Evolutionary conservation across 257 asterid species (phyloP).

Genomic region (Solanum chiquidenum): DNA sequence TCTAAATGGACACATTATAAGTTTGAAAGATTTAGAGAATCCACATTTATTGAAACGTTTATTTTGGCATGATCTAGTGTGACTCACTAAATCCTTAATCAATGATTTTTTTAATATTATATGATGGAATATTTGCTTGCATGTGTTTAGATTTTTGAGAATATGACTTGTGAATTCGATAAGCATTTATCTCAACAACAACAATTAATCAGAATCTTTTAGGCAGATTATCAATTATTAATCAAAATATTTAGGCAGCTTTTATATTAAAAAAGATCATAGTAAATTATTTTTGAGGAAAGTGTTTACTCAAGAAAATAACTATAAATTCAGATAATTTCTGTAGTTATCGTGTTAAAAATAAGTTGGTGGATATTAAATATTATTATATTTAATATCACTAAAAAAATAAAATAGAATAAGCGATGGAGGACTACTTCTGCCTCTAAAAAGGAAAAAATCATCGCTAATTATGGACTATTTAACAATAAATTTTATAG

Average conservation of each 20-base stretch:
- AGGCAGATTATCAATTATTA: background rate
- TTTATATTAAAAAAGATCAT: background rate
- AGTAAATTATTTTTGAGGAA: background rate
- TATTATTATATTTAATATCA: background rate
- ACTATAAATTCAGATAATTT: background rate
- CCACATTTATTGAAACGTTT: background rate
- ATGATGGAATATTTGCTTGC: slow-evolving; percentile 7
- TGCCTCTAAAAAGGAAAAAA: background rate
- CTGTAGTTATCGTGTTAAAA: background rate
- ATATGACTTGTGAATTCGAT: background rate
- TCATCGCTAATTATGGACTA: background rate
- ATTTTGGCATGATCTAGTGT: slow-evolving; percentile 6
- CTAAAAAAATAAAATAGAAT: background rate
- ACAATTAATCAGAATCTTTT: background rate
- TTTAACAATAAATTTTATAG: background rate
- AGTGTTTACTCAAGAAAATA: background rate
- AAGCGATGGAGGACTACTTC: background rate
- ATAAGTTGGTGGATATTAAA: background rate
- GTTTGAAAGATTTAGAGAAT: background rate
- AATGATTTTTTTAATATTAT: background rate
- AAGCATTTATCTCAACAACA: background rate
- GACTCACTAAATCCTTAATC: slow-evolving; percentile 10
- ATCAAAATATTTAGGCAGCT: background rate
- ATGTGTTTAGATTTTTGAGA: slow-evolving; percentile 7
- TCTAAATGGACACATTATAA: background rate